These are phyloP conservation scores for Naganishia sp. DNA, from an alignment of 1,284 basidiomycete species.

Conservation along the genomic window DNA sequence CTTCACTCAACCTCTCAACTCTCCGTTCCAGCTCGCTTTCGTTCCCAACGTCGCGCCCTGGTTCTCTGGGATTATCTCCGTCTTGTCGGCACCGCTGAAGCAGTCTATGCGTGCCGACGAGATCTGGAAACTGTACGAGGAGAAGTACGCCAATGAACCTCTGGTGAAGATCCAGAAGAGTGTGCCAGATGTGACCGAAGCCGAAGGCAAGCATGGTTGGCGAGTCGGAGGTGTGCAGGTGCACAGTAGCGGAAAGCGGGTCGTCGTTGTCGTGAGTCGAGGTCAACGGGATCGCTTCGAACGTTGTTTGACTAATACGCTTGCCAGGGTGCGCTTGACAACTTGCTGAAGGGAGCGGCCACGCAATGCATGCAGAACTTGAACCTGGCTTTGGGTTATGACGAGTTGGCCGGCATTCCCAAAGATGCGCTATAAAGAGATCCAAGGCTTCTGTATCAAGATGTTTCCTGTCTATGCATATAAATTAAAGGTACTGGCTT, in stretches of 20 bases:
- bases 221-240: slow-evolving; percentile 91
- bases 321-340: slow-evolving; percentile 82
- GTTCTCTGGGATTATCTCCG: slow-evolving; percentile 95
- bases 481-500: background rate
- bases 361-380: slow-evolving; percentile 97
- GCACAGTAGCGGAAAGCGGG: slow-evolving; percentile 80
- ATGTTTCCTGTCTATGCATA: background rate
- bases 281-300: background rate
- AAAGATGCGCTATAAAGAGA: slow-evolving; percentile 43
- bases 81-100: slow-evolving; percentile 76
- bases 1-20: slow-evolving; percentile 41
- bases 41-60: slow-evolving; percentile 85
- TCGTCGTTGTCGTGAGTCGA: slow-evolving; percentile 78
- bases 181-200: slow-evolving; percentile 76
- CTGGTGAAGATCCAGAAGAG: slow-evolving; percentile 67
- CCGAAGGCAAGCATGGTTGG: slow-evolving; percentile 83
- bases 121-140: slow-evolving; percentile 72
- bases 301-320: slow-evolving; percentile 10
- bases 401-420: slow-evolving; percentile 84
- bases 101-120: slow-evolving; percentile 68
- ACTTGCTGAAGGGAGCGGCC: slow-evolving; percentile 94
- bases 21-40: slow-evolving; percentile 72
- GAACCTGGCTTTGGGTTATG: slow-evolving; percentile 89
- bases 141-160: slow-evolving; percentile 74
- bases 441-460: background rate